These are phyloP conservation scores for Malus hybrid DNA, from an alignment of 331 rosid genomes.

Conservation along the genomic window DNA sequence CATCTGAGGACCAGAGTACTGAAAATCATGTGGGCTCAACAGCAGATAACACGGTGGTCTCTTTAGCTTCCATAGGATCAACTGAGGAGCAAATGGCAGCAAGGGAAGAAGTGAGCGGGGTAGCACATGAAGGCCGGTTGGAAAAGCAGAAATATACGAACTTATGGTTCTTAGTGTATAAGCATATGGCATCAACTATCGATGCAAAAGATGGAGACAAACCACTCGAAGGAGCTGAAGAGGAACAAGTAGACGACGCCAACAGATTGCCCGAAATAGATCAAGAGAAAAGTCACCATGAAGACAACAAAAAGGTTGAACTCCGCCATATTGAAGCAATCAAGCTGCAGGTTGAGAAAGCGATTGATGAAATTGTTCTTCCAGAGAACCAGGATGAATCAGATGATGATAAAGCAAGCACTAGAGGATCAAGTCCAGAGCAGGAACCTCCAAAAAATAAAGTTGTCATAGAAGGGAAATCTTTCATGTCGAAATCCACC, in stretches of 20 bases:
- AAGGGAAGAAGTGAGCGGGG: slow-evolving; percentile 19
- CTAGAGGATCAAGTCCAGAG: slow-evolving; percentile 11
- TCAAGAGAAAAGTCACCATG: slow-evolving; percentile 21
- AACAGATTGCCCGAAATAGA: slow-evolving; percentile 3
- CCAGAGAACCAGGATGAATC: slow-evolving; percentile 47
- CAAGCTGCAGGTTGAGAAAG: slow-evolving; percentile 73
- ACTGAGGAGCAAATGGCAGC: slow-evolving; percentile 18
- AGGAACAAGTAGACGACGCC: slow-evolving; percentile 13
- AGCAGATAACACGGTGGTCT: slow-evolving; percentile 20
- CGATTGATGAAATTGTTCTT: slow-evolving; percentile 69
- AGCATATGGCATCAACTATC: slow-evolving; percentile 67
- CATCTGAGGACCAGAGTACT: slow-evolving; percentile 23
- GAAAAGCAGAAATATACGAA: slow-evolving; percentile 42
- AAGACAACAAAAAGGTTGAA: slow-evolving; percentile 30
- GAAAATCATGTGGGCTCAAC: slow-evolving; percentile 26
- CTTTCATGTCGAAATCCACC: not conserved
- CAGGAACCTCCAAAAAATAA: slow-evolving; percentile 2
- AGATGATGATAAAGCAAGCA: slow-evolving; percentile 19
- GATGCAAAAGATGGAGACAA: slow-evolving; percentile 34
- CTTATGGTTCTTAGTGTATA: slow-evolving; percentile 69
- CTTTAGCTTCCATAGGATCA: slow-evolving; percentile 27
- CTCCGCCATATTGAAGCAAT: slow-evolving; percentile 58
- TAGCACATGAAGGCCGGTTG: slow-evolving; percentile 19
- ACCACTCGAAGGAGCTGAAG: slow-evolving; percentile 22
- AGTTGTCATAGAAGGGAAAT: not conserved